phyloP scores from a whole-genome alignment of 306 rosid species.

The Geum urbanum region DNA sequence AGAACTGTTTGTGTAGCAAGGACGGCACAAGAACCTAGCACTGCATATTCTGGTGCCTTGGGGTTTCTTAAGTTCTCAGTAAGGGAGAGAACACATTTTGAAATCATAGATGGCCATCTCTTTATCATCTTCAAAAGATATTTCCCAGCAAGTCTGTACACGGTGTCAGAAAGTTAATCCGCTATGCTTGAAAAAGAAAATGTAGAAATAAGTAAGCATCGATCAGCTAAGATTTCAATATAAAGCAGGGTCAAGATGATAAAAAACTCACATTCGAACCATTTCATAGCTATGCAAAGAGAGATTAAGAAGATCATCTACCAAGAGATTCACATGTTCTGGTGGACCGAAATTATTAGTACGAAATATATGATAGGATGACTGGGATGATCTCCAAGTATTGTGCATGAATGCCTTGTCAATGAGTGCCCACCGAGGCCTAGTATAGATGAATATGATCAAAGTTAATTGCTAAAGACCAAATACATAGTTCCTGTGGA shows the following conservation, averaged over 20 bases:
- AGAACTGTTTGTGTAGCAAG: slow-evolving; percentile 86
- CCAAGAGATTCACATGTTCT: slow-evolving; percentile 69
- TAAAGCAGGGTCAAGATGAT: slow-evolving; percentile 20
- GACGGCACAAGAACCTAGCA: slow-evolving; percentile 92
- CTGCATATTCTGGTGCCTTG: slow-evolving; percentile 70
- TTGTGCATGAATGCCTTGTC: slow-evolving; percentile 97
- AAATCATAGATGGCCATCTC: slow-evolving; percentile 93
- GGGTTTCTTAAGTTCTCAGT: slow-evolving; percentile 59
- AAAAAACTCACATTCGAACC: slow-evolving; percentile 79
- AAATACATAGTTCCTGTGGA: slow-evolving; percentile 18
- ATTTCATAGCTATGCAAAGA: slow-evolving; percentile 87
- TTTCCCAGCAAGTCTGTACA: slow-evolving; percentile 86
- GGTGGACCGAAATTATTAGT: slow-evolving; percentile 62
- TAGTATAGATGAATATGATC: slow-evolving; percentile 31
- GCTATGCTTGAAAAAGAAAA: slow-evolving; percentile 14
- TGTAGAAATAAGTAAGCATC: slow-evolving; percentile 10
- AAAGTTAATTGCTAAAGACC: slow-evolving; percentile 13
- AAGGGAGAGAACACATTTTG: slow-evolving; percentile 79
- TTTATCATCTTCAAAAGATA: slow-evolving; percentile 81
- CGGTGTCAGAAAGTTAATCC: slow-evolving; percentile 26
- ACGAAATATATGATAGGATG: slow-evolving; percentile 84
- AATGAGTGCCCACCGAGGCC: slow-evolving; percentile 99
- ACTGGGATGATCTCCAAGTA: slow-evolving; percentile 98
- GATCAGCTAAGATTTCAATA: slow-evolving; percentile 4
- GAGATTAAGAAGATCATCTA: slow-evolving; percentile 78